Evolutionary conservation across 2,329 filamentous ascomycete species (phyloP).

Genomic region (Bipolaris oryzae): DNA sequence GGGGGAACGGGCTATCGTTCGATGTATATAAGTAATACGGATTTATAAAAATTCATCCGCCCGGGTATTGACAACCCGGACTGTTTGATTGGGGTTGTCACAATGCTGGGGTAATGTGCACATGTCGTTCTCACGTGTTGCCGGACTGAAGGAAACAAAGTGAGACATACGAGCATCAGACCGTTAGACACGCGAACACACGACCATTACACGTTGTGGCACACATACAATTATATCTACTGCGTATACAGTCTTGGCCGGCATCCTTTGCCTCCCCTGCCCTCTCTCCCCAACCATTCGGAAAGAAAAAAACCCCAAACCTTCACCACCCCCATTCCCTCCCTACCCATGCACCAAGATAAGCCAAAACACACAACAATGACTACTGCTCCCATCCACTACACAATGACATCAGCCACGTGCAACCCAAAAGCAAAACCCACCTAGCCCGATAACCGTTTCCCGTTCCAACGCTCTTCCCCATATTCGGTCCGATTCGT

Average conservation of each 20-base stretch:
- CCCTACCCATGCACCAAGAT: no score
- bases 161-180: not conserved
- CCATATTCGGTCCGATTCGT: no score
- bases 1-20: not conserved
- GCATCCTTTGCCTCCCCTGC: no score
- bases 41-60: slow-evolving; percentile 1
- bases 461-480: no score
- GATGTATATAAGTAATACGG: slow-evolving; percentile 1
- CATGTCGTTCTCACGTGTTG: not conserved
- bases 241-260: not conserved
- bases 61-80: not conserved
- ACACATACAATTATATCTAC: not conserved
- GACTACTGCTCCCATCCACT: no score
- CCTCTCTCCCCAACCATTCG: no score
- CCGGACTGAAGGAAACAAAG: not conserved
- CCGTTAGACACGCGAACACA: not conserved
- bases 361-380: no score
- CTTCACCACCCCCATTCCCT: no score
- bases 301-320: no score
- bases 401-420: no score
- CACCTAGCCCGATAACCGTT: no score
- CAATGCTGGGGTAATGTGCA: not conserved
- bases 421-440: no score
- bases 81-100: not conserved
- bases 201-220: not conserved